Evolutionary conservation across 345 rosid genomes (phyloP).

Genomic region (Triadica sebifera): DNA sequence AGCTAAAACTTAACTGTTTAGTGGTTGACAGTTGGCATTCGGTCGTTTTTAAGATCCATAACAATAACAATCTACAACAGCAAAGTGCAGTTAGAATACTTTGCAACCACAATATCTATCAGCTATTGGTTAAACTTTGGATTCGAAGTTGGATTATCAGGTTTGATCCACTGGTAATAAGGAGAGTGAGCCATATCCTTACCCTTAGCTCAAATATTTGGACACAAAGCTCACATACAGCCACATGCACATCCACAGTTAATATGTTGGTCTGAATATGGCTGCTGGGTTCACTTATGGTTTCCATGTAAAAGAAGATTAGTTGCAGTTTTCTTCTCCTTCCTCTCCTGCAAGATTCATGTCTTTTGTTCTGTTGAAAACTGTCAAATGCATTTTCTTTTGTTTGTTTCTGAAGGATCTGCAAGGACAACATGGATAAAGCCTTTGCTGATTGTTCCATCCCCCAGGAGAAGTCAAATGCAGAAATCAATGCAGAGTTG

Average conservation of each 20-base stretch:
- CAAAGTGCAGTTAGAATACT: background rate
- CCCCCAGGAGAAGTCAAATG: slow-evolving; percentile 90
- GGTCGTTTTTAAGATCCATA: background rate
- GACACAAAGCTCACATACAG: background rate
- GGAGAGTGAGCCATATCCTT: background rate
- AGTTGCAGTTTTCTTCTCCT: background rate
- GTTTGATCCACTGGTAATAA: background rate
- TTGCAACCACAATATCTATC: background rate
- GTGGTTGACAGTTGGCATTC: background rate
- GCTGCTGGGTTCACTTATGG: background rate
- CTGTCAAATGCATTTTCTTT: background rate
- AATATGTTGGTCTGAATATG: background rate
- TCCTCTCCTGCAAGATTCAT: background rate
- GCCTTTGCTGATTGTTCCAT: slow-evolving; percentile 73
- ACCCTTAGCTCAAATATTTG: background rate
- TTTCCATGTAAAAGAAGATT: background rate
- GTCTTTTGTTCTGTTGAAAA: background rate
- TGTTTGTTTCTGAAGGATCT: slow-evolving; percentile 50
- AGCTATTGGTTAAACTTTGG: background rate
- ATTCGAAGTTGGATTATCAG: background rate
- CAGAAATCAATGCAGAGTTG: slow-evolving; percentile 87
- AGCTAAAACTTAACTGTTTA: background rate
- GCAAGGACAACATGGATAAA: slow-evolving; percentile 72
- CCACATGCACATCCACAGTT: background rate
- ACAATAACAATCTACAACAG: background rate